Evolutionary conservation across 2,329 filamentous ascomycete genomes (phyloP).

Genomic region (Hirsutella rhossiliensis): DNA sequence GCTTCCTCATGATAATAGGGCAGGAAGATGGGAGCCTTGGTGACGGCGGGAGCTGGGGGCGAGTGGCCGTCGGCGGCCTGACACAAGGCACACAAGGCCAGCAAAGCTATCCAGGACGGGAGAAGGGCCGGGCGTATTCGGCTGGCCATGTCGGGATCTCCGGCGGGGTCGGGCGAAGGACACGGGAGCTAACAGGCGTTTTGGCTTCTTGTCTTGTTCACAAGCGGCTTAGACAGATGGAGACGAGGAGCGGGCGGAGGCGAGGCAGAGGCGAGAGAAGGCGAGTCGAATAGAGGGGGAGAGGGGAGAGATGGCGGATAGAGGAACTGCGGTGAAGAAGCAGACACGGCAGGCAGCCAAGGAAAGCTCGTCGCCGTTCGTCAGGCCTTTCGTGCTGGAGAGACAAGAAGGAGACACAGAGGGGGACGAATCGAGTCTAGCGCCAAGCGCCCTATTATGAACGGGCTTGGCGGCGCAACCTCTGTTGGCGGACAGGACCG

Average conservation of each 20-base stretch:
- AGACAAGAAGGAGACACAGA: background rate
- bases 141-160: background rate
- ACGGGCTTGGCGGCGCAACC: slow-evolving; percentile 5
- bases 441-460: slow-evolving; percentile 1
- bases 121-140: background rate
- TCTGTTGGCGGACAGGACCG: background rate
- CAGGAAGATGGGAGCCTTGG: slow-evolving; percentile 31
- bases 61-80: slow-evolving; percentile 7
- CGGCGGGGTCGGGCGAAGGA: background rate
- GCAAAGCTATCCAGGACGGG: slow-evolving; percentile 11
- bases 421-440: slow-evolving; percentile 5
- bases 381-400: background rate
- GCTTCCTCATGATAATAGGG: slow-evolving; percentile 28
- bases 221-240: too few relatives aligned
- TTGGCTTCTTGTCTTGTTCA: too few relatives aligned
- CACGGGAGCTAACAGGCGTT: too few relatives aligned
- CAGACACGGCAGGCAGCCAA: background rate
- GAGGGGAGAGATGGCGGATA: background rate
- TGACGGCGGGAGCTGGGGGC: slow-evolving; percentile 13
- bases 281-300: background rate
- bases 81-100: slow-evolving; percentile 11
- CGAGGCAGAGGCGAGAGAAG: background rate
- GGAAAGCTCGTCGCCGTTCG: background rate
- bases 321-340: background rate
- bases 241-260: background rate